Evolutionary conservation across 2,329 filamentous ascomycete species (phyloP).

Genomic region (Myriosclerotinia scirpicola): DNA sequence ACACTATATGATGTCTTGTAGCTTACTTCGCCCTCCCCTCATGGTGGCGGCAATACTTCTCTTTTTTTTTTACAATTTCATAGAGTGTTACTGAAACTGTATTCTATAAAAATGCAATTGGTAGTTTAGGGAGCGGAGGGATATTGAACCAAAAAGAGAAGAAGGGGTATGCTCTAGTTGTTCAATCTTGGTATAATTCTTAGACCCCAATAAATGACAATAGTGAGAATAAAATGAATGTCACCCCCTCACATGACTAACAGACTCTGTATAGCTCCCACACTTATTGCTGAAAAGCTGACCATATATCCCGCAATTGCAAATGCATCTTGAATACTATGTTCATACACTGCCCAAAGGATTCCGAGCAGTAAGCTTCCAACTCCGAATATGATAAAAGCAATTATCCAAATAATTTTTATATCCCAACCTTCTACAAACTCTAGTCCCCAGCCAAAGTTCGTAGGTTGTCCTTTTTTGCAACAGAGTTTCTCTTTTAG

Average conservation of each 20-base stretch:
- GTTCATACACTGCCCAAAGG: conserved; percentile 26
- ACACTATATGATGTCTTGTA: neutral
- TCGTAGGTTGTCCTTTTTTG: conserved; percentile 22
- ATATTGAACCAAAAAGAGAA: neutral
- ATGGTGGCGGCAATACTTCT: neutral
- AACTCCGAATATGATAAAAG: conserved; percentile 27
- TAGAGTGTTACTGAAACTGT: neutral
- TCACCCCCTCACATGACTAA: conserved; percentile 21
- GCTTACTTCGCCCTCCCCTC: neutral
- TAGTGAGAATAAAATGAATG: neutral
- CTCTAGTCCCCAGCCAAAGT: conserved; percentile 33
- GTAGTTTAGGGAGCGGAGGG: neutral
- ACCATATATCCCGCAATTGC: conserved; percentile 31
- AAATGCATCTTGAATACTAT: conserved; percentile 33
- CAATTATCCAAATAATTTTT: conserved; percentile 29
- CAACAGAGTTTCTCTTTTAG: conserved; percentile 29
- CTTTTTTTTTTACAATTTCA: neutral
- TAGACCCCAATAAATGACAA: neutral
- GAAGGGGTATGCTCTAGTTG: too few species aligned
- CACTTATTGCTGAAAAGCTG: conserved; percentile 27
- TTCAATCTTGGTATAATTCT: neutral
- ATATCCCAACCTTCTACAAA: conserved; percentile 31
- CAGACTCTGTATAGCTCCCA: conserved; percentile 40
- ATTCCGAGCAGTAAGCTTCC: conserved; percentile 30
- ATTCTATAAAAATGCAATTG: neutral